Evolutionary conservation across 192 early-diverging fungal species (phyloP).

Genomic region (Coemansia sp.): DNA sequence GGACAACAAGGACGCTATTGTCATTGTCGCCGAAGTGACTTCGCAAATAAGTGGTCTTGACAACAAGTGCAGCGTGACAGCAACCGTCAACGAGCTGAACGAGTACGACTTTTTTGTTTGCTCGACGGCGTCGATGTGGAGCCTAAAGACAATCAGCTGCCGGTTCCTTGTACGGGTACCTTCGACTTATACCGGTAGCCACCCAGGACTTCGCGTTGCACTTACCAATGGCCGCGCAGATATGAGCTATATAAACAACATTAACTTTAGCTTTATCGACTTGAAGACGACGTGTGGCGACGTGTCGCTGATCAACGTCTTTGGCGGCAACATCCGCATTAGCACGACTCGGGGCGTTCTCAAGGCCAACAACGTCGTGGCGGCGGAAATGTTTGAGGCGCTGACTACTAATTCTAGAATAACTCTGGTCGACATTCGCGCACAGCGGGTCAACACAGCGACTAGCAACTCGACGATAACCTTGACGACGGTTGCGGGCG

Average conservation of each 20-base stretch:
- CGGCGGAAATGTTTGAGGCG: not conserved
- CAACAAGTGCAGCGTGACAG: conserved; percentile 18
- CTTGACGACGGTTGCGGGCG: not conserved
- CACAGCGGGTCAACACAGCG: not conserved
- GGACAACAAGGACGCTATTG: conserved; percentile 20
- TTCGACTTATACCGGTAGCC: not conserved
- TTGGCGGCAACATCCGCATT: conserved; percentile 2
- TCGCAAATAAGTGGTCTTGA: conserved; percentile 11
- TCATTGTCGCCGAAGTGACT: conserved; percentile 25
- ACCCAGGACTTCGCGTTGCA: conserved; percentile 30
- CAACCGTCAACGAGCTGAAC: conserved; percentile 16
- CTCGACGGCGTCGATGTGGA: conserved; percentile 28
- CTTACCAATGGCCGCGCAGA: conserved; percentile 23
- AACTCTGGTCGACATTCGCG: conserved; percentile 7
- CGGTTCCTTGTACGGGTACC: conserved; percentile 30
- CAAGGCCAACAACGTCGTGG: conserved; percentile 1
- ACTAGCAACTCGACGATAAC: conserved; percentile 20
- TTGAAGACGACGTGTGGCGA: conserved; percentile 15
- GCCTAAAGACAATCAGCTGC: conserved; percentile 19
- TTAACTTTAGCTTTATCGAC: conserved; percentile 20
- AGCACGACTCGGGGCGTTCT: conserved; percentile 15
- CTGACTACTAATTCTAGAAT: conserved; percentile 28
- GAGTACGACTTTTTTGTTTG: conserved; percentile 45
- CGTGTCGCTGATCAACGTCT: conserved; percentile 14
- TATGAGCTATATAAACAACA: conserved; percentile 22